phyloP scores from a whole-genome alignment of 495 filamentous ascomycete species.

The Aspergillus bridgeri region DNA sequence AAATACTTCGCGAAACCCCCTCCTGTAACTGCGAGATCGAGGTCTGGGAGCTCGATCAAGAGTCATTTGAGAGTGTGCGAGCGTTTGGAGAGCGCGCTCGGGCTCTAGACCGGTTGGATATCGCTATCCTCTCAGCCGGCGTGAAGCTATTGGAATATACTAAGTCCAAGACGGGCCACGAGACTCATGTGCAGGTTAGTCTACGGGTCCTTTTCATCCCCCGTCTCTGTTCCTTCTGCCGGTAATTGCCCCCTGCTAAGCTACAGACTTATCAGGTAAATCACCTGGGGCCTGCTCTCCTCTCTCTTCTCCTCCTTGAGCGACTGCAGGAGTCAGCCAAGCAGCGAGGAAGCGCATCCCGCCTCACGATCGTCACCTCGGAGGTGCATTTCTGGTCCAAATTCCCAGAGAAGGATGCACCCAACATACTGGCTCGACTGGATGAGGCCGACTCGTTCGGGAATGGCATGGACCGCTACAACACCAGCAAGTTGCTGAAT shows the following conservation, averaged over 20 bases:
- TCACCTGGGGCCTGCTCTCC: background rate
- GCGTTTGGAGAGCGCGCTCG: constrained; percentile 4
- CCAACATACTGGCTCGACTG: constrained; percentile 1
- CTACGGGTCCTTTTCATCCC: background rate
- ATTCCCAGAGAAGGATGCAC: constrained; percentile 2
- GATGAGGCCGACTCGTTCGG: constrained; percentile 6
- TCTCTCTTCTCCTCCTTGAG: constrained; percentile 4
- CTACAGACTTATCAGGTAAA: background rate
- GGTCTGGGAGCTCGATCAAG: constrained; percentile 8
- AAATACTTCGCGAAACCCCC: background rate
- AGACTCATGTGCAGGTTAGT: constrained; percentile 7
- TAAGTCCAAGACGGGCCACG: constrained; percentile 2
- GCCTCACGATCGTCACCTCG: constrained; percentile 8
- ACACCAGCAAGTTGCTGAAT: constrained; percentile 8
- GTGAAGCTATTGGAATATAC: constrained; percentile 7
- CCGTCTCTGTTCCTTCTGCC: background rate
- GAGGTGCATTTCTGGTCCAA: constrained; percentile 9
- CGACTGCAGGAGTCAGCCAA: background rate
- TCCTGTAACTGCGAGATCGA: background rate
- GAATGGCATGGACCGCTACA: constrained; percentile 3
- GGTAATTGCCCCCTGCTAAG: no score
- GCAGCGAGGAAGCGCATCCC: background rate
- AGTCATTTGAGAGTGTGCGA: constrained; percentile 4
- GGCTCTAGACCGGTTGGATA: constrained; percentile 4
- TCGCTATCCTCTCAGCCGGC: constrained; percentile 8